These are phyloP conservation scores for Erodium chrysanthum DNA, from an alignment of 441 rosid species.

Conservation along the genomic window DNA sequence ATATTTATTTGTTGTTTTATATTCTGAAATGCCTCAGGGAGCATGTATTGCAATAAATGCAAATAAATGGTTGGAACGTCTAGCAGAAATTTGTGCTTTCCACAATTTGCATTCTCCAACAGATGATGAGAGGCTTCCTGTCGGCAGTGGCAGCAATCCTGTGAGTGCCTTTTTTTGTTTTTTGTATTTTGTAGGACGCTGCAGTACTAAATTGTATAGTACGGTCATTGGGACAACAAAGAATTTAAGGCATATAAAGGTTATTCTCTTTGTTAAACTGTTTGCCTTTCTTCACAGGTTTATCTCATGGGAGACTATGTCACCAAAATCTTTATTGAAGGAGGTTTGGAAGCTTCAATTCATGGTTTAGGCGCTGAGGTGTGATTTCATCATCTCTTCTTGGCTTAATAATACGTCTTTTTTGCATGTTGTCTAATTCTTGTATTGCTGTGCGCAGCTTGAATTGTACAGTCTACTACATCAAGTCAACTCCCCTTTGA, in stretches of 20 bases:
- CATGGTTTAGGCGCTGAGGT: slow-evolving; percentile 91
- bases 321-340: slow-evolving; percentile 78
- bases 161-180: slow-evolving; percentile 31
- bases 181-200: background rate
- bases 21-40: slow-evolving; percentile 42
- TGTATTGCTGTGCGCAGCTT: slow-evolving; percentile 46
- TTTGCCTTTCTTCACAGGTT: slow-evolving; percentile 44
- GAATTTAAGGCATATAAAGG: slow-evolving; percentile 3
- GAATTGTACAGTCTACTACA: slow-evolving; percentile 56
- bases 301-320: slow-evolving; percentile 64
- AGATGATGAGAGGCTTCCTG: slow-evolving; percentile 79
- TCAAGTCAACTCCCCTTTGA: slow-evolving; percentile 48
- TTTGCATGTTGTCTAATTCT: slow-evolving; percentile 15
- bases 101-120: slow-evolving; percentile 52
- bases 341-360: slow-evolving; percentile 68
- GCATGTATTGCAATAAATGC: slow-evolving; percentile 82
- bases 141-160: slow-evolving; percentile 94
- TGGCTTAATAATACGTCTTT: slow-evolving; percentile 11
- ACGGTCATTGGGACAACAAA: background rate
- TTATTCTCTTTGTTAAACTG: slow-evolving; percentile 15
- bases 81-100: slow-evolving; percentile 56
- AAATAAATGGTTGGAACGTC: slow-evolving; percentile 75
- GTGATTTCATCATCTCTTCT: slow-evolving; percentile 11
- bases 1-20: background rate
- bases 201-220: background rate